A percentile compares a stretch with the other conserved stretches of the same genome.
Evolutionary conservation across 768 basidiomycete species (phyloP).

Genomic region (Pholiota molesta): DNA sequence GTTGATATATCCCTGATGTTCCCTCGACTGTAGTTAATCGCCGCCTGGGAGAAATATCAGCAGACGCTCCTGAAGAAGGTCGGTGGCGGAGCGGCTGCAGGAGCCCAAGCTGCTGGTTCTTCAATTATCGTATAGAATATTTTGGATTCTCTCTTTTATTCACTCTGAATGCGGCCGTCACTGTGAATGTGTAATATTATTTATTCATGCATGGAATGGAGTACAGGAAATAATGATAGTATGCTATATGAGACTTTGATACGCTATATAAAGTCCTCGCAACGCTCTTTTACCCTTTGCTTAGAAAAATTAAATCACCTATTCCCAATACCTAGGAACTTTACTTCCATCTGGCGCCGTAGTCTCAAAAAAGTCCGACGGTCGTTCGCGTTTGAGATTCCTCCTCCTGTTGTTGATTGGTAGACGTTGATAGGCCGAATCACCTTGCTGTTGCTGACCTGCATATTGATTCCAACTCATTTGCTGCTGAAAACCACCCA

Average conservation of each 20-base stretch:
- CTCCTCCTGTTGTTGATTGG: constrained; percentile 82
- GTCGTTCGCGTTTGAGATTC: constrained; percentile 79
- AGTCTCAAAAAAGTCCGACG: constrained; percentile 83
- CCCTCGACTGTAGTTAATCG: constrained; percentile 56
- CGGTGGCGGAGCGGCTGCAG: constrained; percentile 23
- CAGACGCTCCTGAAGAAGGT: constrained; percentile 62
- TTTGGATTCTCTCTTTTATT: not conserved
- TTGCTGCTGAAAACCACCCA: constrained; percentile 43
- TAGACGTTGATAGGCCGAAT: constrained; percentile 86
- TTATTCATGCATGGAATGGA: constrained; percentile 21
- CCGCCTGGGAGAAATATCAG: constrained; percentile 83
- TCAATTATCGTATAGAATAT: constrained; percentile 2
- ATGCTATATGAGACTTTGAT: constrained; percentile 8
- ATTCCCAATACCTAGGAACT: constrained; percentile 80
- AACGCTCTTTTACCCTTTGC: constrained; percentile 5
- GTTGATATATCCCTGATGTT: not conserved
- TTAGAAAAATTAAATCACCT: constrained; percentile 16
- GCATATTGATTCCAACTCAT: constrained; percentile 50
- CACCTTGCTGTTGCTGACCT: constrained; percentile 67
- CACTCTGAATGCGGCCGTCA: not conserved
- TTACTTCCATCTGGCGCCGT: constrained; percentile 66
- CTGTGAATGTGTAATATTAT: constrained; percentile 11
- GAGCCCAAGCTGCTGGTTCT: constrained; percentile 9
- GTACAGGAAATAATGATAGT: constrained; percentile 15
- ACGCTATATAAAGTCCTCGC: constrained; percentile 5